Conservation (phyloP, 495 filamentous ascomycete genomes). For the Tuber aestivum region DNA sequence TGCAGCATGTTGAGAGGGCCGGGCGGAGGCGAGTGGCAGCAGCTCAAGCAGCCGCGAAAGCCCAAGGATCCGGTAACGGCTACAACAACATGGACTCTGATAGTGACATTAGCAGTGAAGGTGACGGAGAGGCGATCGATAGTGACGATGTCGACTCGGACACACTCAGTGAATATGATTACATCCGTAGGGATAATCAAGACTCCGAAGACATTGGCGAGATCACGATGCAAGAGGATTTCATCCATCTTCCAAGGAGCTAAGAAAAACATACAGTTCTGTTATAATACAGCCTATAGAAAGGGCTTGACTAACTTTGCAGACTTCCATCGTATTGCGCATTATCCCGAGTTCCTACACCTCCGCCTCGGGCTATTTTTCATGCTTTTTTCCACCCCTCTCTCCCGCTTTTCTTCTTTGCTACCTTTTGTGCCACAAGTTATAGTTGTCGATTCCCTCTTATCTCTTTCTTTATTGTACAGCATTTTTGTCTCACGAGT, state of each 20-base stretch:
- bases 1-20: slow-evolving; percentile 84
- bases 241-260: slow-evolving; percentile 50
- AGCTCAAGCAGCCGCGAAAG: slow-evolving; percentile 41
- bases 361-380: background rate
- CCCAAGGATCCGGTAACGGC: slow-evolving; percentile 22
- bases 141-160: slow-evolving; percentile 88
- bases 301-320: background rate
- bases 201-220: slow-evolving; percentile 45
- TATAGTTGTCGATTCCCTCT: background rate
- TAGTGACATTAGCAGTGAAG: slow-evolving; percentile 77
- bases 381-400: background rate
- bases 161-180: slow-evolving; percentile 65
- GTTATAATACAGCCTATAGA: background rate
- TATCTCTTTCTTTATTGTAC: slow-evolving; percentile 6
- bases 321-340: background rate
- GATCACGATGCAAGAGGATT: slow-evolving; percentile 63
- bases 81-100: slow-evolving; percentile 49
- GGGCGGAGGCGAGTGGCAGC: slow-evolving; percentile 60
- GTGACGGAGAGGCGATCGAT: slow-evolving; percentile 69
- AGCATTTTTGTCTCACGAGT: background rate
- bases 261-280: slow-evolving; percentile 35
- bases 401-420: background rate
- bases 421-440: background rate
- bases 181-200: slow-evolving; percentile 46
- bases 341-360: background rate